Base-by-base conservation (phyloP, 495 filamentous ascomycete genomes). In the Podospora bellae-mahoneyi region DNA sequence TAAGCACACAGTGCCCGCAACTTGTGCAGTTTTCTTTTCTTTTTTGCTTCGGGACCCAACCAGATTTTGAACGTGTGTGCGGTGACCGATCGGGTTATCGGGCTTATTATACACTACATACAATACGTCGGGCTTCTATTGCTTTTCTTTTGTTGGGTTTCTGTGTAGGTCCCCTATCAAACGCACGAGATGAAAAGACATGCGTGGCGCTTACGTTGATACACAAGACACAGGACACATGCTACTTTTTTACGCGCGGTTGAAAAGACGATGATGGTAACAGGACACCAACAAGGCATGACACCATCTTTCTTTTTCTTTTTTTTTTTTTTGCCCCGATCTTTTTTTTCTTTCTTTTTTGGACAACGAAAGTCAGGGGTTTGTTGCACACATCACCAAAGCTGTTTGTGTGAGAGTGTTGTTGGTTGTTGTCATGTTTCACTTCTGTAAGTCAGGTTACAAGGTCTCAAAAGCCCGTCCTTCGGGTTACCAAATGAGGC, bases 401-500 rank as follows among this genome's bases (percentile, higher is more conserved):
- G 39, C 9, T 48, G 7, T 48, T 3, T 48, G 39, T 48, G 20
- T 0, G 20, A 23, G 20, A 0, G 20, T 48, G 15, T 48, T 10
- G 39, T 48, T 10, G 9, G 18, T 48, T 48, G 39, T 48, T 48
- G 39, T 48, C 39, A 48, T 48, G 39, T 48, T 48, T 48, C 39
- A 48, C 39, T 13, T 13, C 9, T 48, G 39, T 48, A 16, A 16
- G 7, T 13, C 39, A 48, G 1, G 15, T 10, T 10, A 48, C 3
- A 1, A 48, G 3, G 39, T 48, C 39, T 48, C 39, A 10, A 27
- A 58, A 58, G 20, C 23, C 23, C 3, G 5, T 58, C 20, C 10
- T 58, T 58, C 56, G 56, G 56, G 19, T 58, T 58, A 20, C 19
- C 39, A 48, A 48, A 48, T 10, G n/a, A 60, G 64, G 57, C 28